Percentiles rank a stretch among this genome's conserved stretches.
These are phyloP conservation scores for Aspergillus leporis DNA, from an alignment of 495 filamentous ascomycete genomes.

Conservation along the genomic window DNA sequence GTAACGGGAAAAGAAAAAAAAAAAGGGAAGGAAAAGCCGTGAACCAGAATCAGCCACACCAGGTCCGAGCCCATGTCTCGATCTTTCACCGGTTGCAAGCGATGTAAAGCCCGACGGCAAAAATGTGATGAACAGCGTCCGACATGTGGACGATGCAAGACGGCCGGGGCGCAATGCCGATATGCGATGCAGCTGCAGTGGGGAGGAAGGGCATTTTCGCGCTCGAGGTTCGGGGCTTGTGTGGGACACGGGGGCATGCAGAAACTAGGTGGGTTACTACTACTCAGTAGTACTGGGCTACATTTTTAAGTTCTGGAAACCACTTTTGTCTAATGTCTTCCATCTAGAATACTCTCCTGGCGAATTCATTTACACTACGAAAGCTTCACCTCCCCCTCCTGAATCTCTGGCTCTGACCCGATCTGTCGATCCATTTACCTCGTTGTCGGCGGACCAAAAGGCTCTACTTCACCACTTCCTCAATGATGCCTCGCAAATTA, in stretches of 20 bases:
- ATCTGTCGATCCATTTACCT: constrained; percentile 44
- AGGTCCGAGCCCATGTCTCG: constrained; percentile 42
- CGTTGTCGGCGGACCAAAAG: constrained; percentile 40
- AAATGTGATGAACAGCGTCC: constrained; percentile 48
- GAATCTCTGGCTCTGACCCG: constrained; percentile 32
- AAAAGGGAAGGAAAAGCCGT: background rate
- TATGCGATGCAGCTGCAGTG: constrained; percentile 32
- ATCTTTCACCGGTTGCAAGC: constrained; percentile 46
- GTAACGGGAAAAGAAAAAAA: background rate
- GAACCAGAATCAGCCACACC: background rate
- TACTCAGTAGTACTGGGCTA: background rate
- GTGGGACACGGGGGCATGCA: constrained; percentile 45
- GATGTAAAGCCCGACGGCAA: constrained; percentile 48
- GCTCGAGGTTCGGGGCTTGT: constrained; percentile 49
- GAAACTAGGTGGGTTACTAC: constrained; percentile 34
- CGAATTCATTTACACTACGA: constrained; percentile 49
- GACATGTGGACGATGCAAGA: constrained; percentile 37
- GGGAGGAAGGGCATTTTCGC: constrained; percentile 39
- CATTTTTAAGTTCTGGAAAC: background rate
- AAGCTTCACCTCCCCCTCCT: constrained; percentile 22
- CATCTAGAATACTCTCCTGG: constrained; percentile 47
- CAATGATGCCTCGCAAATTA: constrained; percentile 48
- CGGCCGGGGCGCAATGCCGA: constrained; percentile 22
- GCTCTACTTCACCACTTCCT: constrained; percentile 47
- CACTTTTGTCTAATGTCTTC: constrained; percentile 2